Evolutionary conservation across 768 basidiomycete species (phyloP).

Genomic region (Agrocybe chaxingu): DNA sequence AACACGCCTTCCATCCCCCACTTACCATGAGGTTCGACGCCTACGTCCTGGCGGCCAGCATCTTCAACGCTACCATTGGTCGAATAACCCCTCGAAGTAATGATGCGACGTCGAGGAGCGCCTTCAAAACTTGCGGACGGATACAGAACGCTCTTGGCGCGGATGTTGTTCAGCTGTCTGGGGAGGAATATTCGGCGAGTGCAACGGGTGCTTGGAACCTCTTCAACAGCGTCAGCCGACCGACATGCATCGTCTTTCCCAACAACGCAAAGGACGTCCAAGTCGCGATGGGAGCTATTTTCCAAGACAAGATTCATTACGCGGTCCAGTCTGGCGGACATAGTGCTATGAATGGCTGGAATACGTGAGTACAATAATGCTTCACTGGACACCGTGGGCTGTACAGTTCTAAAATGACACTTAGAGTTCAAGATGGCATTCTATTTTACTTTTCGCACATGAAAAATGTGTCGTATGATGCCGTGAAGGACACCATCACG

Average conservation of each 20-base stretch:
- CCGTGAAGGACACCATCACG: conserved; percentile 31
- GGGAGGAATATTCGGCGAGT: conserved; percentile 16
- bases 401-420: conserved; percentile 7
- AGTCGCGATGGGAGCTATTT: conserved; percentile 35
- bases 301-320: conserved; percentile 28
- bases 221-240: conserved; percentile 28
- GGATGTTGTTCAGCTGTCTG: conserved; percentile 19
- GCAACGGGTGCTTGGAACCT: conserved; percentile 28
- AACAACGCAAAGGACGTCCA: conserved; percentile 29
- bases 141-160: conserved; percentile 20
- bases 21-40: conserved; percentile 16
- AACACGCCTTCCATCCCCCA: conserved; percentile 10
- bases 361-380: conserved; percentile 28
- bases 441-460: conserved; percentile 36
- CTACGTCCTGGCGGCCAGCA: conserved; percentile 10
- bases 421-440: conserved; percentile 34
- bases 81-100: not conserved
- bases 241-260: conserved; percentile 37
- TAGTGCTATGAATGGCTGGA: conserved; percentile 40
- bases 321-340: conserved; percentile 42
- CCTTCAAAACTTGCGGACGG: conserved; percentile 16
- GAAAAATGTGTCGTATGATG: conserved; percentile 34
- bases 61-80: conserved; percentile 10
- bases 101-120: conserved; percentile 4
- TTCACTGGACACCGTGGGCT: not conserved